Evolutionary conservation across 345 rosid species (phyloP).

Genomic region (Raphanus sativus): DNA sequence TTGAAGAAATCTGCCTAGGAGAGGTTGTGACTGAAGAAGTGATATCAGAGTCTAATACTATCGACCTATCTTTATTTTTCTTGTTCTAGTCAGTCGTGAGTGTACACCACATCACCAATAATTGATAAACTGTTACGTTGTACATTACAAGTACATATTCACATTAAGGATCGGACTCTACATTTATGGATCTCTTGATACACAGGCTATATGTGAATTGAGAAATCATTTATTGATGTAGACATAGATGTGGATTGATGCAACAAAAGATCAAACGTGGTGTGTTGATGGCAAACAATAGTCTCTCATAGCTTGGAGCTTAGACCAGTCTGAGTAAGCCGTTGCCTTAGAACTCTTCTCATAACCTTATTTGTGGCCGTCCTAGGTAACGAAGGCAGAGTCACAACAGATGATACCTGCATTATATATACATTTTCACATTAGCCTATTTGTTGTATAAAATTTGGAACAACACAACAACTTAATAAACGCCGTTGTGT

Average conservation of each 20-base stretch:
- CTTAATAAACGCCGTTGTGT: neutral
- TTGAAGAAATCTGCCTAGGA: no score
- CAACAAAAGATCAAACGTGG: slow-evolving; percentile 11
- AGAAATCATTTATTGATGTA: neutral
- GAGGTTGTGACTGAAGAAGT: no score
- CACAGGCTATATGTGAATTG: neutral
- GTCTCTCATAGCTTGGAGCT: slow-evolving; percentile 58
- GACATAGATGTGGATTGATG: neutral
- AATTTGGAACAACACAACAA: neutral
- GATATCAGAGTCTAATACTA: no score
- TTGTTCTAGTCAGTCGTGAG: no score
- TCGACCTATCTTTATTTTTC: no score
- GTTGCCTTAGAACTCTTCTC: slow-evolving; percentile 88
- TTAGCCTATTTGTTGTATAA: neutral
- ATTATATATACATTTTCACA: neutral
- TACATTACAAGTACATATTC: neutral
- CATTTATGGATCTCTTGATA: neutral
- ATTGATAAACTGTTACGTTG: neutral
- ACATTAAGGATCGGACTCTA: neutral
- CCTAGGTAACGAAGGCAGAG: slow-evolving; percentile 68
- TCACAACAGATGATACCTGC: slow-evolving; percentile 67
- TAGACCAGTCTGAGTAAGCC: slow-evolving; percentile 46
- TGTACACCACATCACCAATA: neutral
- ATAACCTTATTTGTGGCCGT: slow-evolving; percentile 93
- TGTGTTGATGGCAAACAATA: neutral